Conservation (phyloP, 176 grass and related monocot species). For the Musa acuminata region DNA sequence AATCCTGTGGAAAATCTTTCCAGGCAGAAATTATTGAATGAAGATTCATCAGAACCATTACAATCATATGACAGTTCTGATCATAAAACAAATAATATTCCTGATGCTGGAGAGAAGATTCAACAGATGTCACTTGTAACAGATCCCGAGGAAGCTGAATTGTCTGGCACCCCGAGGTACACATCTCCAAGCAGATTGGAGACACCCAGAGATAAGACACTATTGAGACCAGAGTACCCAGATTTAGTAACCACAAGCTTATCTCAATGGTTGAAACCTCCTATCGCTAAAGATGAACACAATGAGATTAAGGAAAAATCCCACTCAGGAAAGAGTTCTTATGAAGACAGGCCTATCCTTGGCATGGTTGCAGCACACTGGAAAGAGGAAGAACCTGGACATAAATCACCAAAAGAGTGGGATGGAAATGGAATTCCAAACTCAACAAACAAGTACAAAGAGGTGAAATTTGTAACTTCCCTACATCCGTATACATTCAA, state of each 20-base stretch:
- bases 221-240: conserved; percentile 18
- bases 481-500: conserved; percentile 13
- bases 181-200: conserved; percentile 27
- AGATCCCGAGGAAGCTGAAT: conserved; percentile 36
- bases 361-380: conserved; percentile 88
- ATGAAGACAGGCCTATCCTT: conserved; percentile 79
- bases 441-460: conserved; percentile 96
- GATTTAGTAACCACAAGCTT: conserved; percentile 50
- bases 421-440: conserved; percentile 97
- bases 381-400: conserved; percentile 46
- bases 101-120: conserved; percentile 18
- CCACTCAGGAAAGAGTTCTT: conserved; percentile 45
- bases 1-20: conserved; percentile 11
- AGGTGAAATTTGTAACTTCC: conserved; percentile 41
- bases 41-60: conserved; percentile 17
- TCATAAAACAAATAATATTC: conserved; percentile 14
- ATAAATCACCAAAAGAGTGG: conserved; percentile 39
- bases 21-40: conserved; percentile 11
- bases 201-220: conserved; percentile 31
- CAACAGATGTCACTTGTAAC: conserved; percentile 10
- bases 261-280: conserved; percentile 67
- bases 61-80: conserved; percentile 20
- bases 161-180: conserved; percentile 27
- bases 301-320: conserved; percentile 32
- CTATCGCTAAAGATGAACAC: conserved; percentile 31